Conservation (phyloP, 169 alveolate species). For the Fabrea salina region DNA sequence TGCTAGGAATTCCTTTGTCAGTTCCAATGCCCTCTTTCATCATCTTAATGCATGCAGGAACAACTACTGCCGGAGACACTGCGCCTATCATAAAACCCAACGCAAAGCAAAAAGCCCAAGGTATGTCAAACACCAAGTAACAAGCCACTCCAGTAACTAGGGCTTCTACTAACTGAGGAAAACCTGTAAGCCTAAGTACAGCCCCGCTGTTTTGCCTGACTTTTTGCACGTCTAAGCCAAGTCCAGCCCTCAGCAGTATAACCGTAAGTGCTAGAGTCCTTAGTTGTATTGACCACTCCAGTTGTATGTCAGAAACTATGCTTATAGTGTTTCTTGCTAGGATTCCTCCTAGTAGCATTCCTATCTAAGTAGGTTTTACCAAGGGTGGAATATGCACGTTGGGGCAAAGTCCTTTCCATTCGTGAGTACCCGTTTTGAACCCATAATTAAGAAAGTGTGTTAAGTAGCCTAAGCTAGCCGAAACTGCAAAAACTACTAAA, state of each 20-base stretch:
- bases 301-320: not conserved
- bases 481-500: not conserved
- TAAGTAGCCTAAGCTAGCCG: not conserved
- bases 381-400: not conserved
- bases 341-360: not conserved
- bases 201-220: constrained; percentile 36
- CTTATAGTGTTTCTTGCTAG: not conserved
- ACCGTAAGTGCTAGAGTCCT: constrained; percentile 1
- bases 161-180: constrained; percentile 46
- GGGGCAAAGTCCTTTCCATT: not conserved
- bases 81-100: constrained; percentile 44
- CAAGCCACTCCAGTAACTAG: constrained; percentile 19
- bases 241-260: constrained; percentile 43
- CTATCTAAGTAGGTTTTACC: not conserved
- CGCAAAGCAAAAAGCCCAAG: constrained; percentile 45
- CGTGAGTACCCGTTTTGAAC: not conserved
- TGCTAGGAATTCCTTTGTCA: constrained; percentile 42
- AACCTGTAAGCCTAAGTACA: constrained; percentile 27
- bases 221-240: constrained; percentile 20
- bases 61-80: constrained; percentile 48
- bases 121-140: constrained; percentile 28
- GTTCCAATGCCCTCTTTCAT: constrained; percentile 47
- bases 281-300: not conserved
- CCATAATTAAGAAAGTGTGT: not conserved
- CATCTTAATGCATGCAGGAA: constrained; percentile 38